Base-by-base conservation (phyloP, 768 basidiomycete genomes). In the Pisolithus sp. region DNA sequence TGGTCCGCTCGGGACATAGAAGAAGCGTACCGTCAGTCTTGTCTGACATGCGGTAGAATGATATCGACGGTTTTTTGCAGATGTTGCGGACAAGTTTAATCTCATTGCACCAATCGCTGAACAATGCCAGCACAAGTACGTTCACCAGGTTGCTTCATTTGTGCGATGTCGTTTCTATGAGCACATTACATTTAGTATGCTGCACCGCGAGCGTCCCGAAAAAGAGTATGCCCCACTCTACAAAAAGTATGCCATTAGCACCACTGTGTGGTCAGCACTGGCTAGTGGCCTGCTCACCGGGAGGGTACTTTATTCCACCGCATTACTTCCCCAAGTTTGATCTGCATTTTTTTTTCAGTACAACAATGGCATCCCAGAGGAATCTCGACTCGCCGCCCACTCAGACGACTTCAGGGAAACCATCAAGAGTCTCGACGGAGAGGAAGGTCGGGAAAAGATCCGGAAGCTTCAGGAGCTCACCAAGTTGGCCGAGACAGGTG, bases 221-320 rank as follows among this genome's bases (percentile, higher is more conserved):
- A 68, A 68, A 52, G 80, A 82, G 61, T 80, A 77, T 62, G 68
- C 66, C 55, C 72, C 68, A 23, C 34, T 75, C 36, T 80, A 73
- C 63, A 64, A 70, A 52, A 75, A 77, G 50, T 75, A 79, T 62
- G 59, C 62, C 17, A 70, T 73, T 42, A 72, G 79, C 13, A 73
- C 73, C 6, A 79, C 76, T 26, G 77, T 81, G 52, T 83, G 77
- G 74, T 77, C 76, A 4, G 75, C 81, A 7, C 69, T 83, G 47
- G 76, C 74, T n/a, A 68, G 71, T 17, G 82, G 81, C 49, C 53
- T 80, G 20, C 72, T 81, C 43, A 81, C 78, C 10, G 80, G 80
- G 17, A 80, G 79, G 71, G 74, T 71, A 54, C 31, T 28, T 21
- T 13, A 40, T 12, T 34, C 24, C 34, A 21, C 42, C 28, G 7